phyloP scores from a whole-genome alignment of 805 yeast species.

The Teunomyces pallodes region DNA sequence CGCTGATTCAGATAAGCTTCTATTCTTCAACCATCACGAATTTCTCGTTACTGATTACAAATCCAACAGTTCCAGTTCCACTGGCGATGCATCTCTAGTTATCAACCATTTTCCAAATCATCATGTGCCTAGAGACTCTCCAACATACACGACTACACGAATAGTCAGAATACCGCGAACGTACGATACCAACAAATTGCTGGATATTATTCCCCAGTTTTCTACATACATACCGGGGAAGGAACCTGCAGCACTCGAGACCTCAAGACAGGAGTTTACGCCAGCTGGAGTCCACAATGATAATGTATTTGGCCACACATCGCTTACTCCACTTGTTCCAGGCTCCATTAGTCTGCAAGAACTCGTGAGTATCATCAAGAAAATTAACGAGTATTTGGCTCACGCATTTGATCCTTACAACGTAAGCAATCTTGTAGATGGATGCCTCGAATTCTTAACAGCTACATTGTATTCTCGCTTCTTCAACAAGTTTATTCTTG shows the following conservation, averaged over 20 bases:
- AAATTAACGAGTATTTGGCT: constrained; percentile 42
- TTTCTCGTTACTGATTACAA: constrained; percentile 38
- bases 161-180: constrained; percentile 65
- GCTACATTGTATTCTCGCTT: constrained; percentile 31
- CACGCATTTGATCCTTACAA: constrained; percentile 40
- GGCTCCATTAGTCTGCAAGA: constrained; percentile 27
- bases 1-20: constrained; percentile 9
- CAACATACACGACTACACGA: constrained; percentile 39
- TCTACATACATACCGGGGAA: constrained; percentile 54
- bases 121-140: constrained; percentile 34
- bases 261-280: constrained; percentile 19
- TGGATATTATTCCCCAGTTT: constrained; percentile 53
- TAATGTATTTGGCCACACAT: constrained; percentile 50
- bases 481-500: constrained; percentile 11
- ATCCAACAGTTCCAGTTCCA: constrained; percentile 9
- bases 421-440: constrained; percentile 26
- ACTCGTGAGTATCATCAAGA: constrained; percentile 38
- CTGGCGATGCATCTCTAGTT: constrained; percentile 36
- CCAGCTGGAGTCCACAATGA: constrained; percentile 40
- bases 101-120: constrained; percentile 69
- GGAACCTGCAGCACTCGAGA: constrained; percentile 57
- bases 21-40: constrained; percentile 70
- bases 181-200: constrained; percentile 27
- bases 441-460: constrained; percentile 41
- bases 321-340: constrained; percentile 46